A percentile compares a stretch with the other conserved stretches of the same genome.
Conservation (phyloP, 2,329 filamentous ascomycete species). For the Pleurostoma richardsiae region DNA sequence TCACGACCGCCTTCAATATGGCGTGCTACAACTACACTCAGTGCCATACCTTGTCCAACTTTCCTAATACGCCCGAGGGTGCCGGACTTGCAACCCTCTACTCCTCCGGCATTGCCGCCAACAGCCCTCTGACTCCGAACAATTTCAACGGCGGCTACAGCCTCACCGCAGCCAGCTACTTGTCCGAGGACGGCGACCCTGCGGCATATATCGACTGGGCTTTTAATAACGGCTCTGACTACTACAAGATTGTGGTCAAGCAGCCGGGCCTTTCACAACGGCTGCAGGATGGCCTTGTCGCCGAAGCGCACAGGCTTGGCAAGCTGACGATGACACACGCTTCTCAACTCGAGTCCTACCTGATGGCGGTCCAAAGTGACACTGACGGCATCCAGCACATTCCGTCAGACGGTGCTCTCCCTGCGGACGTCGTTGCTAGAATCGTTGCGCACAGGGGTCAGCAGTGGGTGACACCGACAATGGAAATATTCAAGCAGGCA, state of each 20-base stretch:
- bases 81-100: slow-evolving; percentile 1
- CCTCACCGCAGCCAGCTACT: not conserved
- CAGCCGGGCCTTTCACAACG: slow-evolving; percentile 14
- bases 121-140: not conserved
- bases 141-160: not conserved
- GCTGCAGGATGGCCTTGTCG: slow-evolving; percentile 14
- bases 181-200: slow-evolving; percentile 9
- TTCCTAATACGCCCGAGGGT: not conserved
- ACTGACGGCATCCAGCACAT: slow-evolving; percentile 21
- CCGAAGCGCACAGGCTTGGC: slow-evolving; percentile 13
- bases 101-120: not conserved
- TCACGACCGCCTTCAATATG: slow-evolving; percentile 20
- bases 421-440: not conserved
- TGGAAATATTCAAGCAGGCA: slow-evolving; percentile 1
- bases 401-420: not conserved
- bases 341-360: slow-evolving; percentile 15
- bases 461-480: slow-evolving; percentile 1
- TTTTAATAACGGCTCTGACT: slow-evolving; percentile 16
- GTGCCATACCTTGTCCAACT: not conserved
- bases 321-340: slow-evolving; percentile 20
- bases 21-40: slow-evolving; percentile 33
- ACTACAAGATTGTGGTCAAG: slow-evolving; percentile 21
- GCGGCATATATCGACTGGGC: slow-evolving; percentile 12
- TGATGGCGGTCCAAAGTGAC: slow-evolving; percentile 16
- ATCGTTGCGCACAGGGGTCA: not conserved